These are phyloP conservation scores for Spirogloea muscicola DNA, from an alignment of 139 green algal species.

Conservation along the genomic window DNA sequence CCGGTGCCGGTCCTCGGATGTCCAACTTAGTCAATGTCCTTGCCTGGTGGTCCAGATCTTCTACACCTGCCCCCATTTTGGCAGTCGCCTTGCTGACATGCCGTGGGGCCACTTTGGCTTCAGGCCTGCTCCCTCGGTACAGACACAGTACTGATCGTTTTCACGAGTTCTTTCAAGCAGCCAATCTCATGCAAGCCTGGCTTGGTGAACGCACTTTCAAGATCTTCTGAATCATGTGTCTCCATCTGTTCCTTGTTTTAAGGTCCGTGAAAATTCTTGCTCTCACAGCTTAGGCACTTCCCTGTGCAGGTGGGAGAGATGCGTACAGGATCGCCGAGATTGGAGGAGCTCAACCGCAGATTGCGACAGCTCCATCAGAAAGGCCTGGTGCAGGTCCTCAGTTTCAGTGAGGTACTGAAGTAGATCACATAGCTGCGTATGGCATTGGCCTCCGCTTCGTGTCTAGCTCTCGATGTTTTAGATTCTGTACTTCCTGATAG, in stretches of 20 bases:
- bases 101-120: slow-evolving; percentile 29
- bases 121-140: slow-evolving; percentile 29
- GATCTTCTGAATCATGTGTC: too few species aligned
- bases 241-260: too few species aligned
- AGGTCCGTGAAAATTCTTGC: too few species aligned
- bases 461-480: neutral
- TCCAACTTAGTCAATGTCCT: too few species aligned
- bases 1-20: too few species aligned
- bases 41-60: slow-evolving; percentile 38
- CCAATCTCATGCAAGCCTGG: too few species aligned
- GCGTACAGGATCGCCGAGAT: slow-evolving; percentile 13
- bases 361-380: slow-evolving; percentile 25
- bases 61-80: slow-evolving; percentile 52
- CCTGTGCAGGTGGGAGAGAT: slow-evolving; percentile 22
- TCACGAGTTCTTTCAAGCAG: too few species aligned
- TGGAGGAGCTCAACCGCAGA: slow-evolving; percentile 47
- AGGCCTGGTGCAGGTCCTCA: slow-evolving; percentile 30
- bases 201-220: too few species aligned
- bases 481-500: neutral
- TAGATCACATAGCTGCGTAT: neutral
- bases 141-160: too few species aligned
- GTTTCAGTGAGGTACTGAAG: slow-evolving; percentile 24
- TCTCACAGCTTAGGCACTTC: too few species aligned
- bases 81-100: slow-evolving; percentile 44
- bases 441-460: neutral